Conservation (phyloP, 148 eudicot species). For the Polygonum aviculare region DNA sequence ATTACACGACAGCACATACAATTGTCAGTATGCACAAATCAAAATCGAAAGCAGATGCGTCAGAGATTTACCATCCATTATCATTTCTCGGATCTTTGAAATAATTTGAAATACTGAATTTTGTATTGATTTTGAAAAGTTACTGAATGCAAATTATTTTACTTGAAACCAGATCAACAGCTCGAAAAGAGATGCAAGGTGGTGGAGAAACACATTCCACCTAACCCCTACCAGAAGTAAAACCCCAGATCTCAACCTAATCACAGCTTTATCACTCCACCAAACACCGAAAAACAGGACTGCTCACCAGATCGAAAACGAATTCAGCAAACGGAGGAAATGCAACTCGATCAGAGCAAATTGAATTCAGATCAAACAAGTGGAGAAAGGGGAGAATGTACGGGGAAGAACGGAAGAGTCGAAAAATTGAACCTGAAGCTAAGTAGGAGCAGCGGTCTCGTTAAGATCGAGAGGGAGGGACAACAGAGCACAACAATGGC, state of each 20-base stretch:
- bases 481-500: neutral
- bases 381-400: neutral
- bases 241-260: slow-evolving; percentile 18
- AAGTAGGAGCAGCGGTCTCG: neutral
- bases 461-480: neutral
- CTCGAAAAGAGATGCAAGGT: neutral
- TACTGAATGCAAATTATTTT: neutral
- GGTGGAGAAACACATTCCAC: neutral
- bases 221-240: neutral
- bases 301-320: neutral
- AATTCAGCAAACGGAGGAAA: neutral
- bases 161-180: neutral
- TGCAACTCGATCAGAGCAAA: neutral
- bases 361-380: neutral
- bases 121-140: no score
- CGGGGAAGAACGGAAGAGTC: neutral
- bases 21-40: neutral
- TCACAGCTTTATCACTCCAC: neutral
- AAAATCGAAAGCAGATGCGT: neutral
- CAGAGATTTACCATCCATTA: neutral
- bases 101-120: neutral
- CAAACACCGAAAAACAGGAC: neutral
- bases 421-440: slow-evolving; percentile 10
- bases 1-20: neutral
- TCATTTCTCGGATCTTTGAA: neutral